Conservation (phyloP, 495 filamentous ascomycete genomes). For the Margaritispora aquatica region DNA sequence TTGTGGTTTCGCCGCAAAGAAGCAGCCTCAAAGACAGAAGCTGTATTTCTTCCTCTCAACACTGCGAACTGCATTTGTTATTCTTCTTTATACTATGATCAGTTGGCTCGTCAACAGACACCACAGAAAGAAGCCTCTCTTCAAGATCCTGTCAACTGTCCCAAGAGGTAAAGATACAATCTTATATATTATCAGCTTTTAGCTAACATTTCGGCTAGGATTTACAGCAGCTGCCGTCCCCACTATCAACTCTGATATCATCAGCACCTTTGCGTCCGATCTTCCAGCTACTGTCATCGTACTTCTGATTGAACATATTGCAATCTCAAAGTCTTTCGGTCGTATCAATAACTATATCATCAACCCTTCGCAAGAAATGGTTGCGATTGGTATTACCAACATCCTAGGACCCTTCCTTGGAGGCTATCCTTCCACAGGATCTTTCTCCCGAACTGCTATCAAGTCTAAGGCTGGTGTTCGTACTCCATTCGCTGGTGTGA, state of each 20-base stretch:
- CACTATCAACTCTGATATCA: constrained; percentile 43
- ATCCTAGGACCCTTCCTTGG: constrained; percentile 91
- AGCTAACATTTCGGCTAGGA: constrained; percentile 7
- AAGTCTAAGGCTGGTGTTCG: constrained; percentile 96
- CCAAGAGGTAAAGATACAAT: constrained; percentile 33
- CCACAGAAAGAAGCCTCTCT: constrained; percentile 50
- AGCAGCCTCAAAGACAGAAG: constrained; percentile 63
- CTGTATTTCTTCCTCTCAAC: constrained; percentile 86
- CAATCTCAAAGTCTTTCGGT: constrained; percentile 98
- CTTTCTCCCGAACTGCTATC: constrained; percentile 95
- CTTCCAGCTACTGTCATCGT: constrained; percentile 85
- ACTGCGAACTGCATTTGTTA: constrained; percentile 81
- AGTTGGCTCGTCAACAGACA: constrained; percentile 75
- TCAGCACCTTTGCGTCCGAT: constrained; percentile 49
- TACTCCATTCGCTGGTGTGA: constrained; percentile 85
- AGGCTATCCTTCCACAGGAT: constrained; percentile 90
- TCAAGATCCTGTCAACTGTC: constrained; percentile 51
- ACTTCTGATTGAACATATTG: constrained; percentile 89
- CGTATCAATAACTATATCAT: constrained; percentile 98
- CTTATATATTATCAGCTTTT: background rate
- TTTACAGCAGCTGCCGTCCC: constrained; percentile 82
- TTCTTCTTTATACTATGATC: constrained; percentile 89
- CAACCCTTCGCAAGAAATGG: constrained; percentile 92
- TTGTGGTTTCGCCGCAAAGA: constrained; percentile 63
- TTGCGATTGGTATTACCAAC: constrained; percentile 91